Evolutionary conservation across 139 green algal species (phyloP).

Genomic region (Mychonastes homosphaera): DNA sequence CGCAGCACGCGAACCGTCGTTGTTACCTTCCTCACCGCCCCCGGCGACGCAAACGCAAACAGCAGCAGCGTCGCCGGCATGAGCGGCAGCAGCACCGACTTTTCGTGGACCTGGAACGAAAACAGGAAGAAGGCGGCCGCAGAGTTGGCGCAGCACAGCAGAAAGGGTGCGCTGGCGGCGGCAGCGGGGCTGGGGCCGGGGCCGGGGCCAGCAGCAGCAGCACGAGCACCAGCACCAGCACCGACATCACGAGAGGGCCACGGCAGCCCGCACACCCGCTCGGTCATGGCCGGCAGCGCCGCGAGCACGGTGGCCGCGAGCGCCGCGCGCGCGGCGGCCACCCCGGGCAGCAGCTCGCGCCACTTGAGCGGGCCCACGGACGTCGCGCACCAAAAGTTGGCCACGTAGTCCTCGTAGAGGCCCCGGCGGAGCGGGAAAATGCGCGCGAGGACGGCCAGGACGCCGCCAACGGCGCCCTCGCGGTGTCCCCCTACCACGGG

Average conservation of each 20-base stretch:
- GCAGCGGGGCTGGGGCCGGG: too few relatives aligned
- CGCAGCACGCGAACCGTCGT: slow-evolving; percentile 30
- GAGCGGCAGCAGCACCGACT: slow-evolving; percentile 88
- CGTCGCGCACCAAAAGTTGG: slow-evolving; percentile 93
- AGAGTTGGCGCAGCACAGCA: slow-evolving; percentile 71
- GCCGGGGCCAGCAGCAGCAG: too few relatives aligned
- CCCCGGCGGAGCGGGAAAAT: slow-evolving; percentile 78
- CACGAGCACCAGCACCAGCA: too few relatives aligned
- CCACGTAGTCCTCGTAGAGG: slow-evolving; percentile 96
- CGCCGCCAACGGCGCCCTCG: slow-evolving; percentile 37
- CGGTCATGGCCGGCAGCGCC: slow-evolving; percentile 44
- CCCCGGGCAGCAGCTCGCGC: slow-evolving; percentile 43
- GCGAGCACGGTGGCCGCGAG: slow-evolving; percentile 48
- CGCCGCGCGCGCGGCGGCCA: slow-evolving; percentile 40
- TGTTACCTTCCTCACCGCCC: not conserved
- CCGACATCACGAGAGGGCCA: too few relatives aligned
- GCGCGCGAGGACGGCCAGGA: slow-evolving; percentile 61
- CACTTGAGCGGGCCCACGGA: slow-evolving; percentile 81
- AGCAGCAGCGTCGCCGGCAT: slow-evolving; percentile 68
- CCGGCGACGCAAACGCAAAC: slow-evolving; percentile 7
- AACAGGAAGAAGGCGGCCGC: slow-evolving; percentile 92
- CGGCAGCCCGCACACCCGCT: slow-evolving; percentile 45
- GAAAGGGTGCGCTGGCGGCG: slow-evolving; percentile 45
- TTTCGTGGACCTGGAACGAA: slow-evolving; percentile 97
- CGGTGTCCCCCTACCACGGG: too few relatives aligned